Percentiles rank a stretch among this genome's conserved stretches.
phyloP scores from a whole-genome alignment of 768 basidiomycete genomes.

The Tricholoma bakamatsutake region DNA sequence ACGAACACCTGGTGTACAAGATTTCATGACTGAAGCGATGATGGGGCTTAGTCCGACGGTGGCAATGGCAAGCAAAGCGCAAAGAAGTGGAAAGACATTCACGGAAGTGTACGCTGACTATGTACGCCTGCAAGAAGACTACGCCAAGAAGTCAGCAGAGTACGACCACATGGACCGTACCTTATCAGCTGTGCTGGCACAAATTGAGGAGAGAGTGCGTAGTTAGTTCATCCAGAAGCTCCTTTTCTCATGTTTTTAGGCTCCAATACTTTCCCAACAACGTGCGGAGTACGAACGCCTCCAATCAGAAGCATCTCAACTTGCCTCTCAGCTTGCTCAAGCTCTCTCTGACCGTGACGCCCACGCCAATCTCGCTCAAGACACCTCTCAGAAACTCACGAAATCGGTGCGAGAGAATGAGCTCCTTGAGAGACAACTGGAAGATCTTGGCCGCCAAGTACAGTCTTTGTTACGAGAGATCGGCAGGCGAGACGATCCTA shows the following conservation, averaged over 20 bases:
- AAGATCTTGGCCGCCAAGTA: slow-evolving; percentile 82
- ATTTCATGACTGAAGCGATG: slow-evolving; percentile 47
- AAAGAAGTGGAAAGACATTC: slow-evolving; percentile 83
- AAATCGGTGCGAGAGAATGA: slow-evolving; percentile 57
- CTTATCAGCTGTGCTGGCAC: slow-evolving; percentile 71
- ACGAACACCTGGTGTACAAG: slow-evolving; percentile 32
- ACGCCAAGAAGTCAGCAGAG: slow-evolving; percentile 71
- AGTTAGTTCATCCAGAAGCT: slow-evolving; percentile 22
- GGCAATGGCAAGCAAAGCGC: slow-evolving; percentile 75
- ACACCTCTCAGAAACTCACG: slow-evolving; percentile 55
- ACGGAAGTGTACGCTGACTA: slow-evolving; percentile 94
- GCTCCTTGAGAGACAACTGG: slow-evolving; percentile 68
- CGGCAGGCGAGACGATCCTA: slow-evolving; percentile 76
- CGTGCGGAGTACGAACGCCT: slow-evolving; percentile 84
- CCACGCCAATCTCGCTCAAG: slow-evolving; percentile 47
- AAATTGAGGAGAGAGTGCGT: slow-evolving; percentile 83
- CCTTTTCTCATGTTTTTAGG: slow-evolving; percentile 38
- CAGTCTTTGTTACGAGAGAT: slow-evolving; percentile 75
- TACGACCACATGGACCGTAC: slow-evolving; percentile 82
- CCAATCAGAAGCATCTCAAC: slow-evolving; percentile 70
- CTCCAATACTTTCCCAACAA: slow-evolving; percentile 87
- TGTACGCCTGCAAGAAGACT: slow-evolving; percentile 79
- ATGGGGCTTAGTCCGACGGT: slow-evolving; percentile 83
- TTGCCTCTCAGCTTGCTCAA: slow-evolving; percentile 73
- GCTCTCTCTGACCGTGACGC: slow-evolving; percentile 73